Evolutionary conservation across 805 yeast species (phyloP).

Genomic region (Saccharomycopsis vini): DNA sequence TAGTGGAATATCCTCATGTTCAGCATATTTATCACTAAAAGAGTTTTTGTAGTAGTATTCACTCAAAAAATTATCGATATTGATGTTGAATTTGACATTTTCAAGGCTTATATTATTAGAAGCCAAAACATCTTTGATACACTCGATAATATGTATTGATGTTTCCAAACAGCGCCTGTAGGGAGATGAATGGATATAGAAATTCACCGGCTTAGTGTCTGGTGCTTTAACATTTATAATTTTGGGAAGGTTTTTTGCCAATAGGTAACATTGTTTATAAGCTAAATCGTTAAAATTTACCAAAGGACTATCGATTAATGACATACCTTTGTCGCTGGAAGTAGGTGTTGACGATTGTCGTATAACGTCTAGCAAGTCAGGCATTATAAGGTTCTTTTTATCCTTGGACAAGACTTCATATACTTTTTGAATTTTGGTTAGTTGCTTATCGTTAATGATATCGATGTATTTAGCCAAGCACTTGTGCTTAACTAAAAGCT

Average conservation of each 20-base stretch:
- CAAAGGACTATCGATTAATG: constrained; percentile 1
- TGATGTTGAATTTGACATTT: constrained; percentile 1
- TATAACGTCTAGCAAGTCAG: neutral
- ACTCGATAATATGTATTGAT: constrained; percentile 1
- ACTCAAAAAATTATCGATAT: constrained; percentile 11
- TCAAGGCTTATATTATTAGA: neutral
- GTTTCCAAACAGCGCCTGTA: constrained; percentile 8
- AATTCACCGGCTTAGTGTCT: neutral
- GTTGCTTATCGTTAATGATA: constrained; percentile 4
- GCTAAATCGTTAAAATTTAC: constrained; percentile 4
- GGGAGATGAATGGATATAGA: constrained; percentile 12
- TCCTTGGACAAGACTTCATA: constrained; percentile 4
- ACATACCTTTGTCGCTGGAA: neutral
- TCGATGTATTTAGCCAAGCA: constrained; percentile 2
- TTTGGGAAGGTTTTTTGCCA: constrained; percentile 6
- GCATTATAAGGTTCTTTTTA: neutral
- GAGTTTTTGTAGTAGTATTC: constrained; percentile 4
- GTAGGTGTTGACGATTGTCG: neutral
- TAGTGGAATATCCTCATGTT: neutral
- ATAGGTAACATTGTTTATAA: constrained; percentile 7
- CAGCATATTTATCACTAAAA: neutral
- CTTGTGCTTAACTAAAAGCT: constrained; percentile 3
- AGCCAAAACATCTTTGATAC: neutral
- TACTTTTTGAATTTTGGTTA: constrained; percentile 8
- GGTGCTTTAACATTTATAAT: neutral